Conservation (phyloP, 768 basidiomycete genomes). For the Hemileccinum rubropunctum region DNA sequence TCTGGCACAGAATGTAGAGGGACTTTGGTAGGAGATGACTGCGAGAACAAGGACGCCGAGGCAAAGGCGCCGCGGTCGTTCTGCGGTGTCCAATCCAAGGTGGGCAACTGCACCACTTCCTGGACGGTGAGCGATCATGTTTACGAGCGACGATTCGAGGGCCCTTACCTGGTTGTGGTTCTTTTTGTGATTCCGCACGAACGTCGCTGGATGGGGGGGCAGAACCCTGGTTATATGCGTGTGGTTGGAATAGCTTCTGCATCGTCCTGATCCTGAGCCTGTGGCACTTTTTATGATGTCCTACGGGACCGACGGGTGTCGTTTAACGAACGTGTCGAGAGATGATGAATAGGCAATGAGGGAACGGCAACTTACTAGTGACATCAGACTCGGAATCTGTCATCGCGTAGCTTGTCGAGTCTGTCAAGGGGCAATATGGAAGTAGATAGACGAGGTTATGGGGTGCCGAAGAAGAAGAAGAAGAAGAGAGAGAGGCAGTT, state of each 20-base stretch:
- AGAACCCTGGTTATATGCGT: background rate
- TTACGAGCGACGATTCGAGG: background rate
- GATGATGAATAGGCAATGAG: background rate
- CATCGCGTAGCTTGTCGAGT: too few relatives aligned
- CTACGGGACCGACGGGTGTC: background rate
- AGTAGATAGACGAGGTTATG: too few relatives aligned
- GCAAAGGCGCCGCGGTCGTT: background rate
- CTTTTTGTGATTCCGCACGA: background rate
- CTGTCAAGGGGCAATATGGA: too few relatives aligned
- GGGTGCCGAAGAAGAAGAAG: too few relatives aligned
- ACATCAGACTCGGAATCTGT: too few relatives aligned
- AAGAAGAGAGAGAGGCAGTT: too few relatives aligned
- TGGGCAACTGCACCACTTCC: background rate
- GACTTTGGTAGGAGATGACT: background rate
- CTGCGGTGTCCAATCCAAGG: background rate
- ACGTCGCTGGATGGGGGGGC: background rate
- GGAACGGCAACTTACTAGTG: background rate
- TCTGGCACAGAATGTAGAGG: background rate
- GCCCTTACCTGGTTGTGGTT: slow-evolving; percentile 9
- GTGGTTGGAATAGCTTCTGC: background rate
- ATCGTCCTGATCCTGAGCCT: background rate
- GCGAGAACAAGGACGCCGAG: background rate
- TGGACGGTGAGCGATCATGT: slow-evolving; percentile 2
- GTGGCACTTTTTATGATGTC: background rate
- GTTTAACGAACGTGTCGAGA: background rate